Evolutionary conservation across 73 alveolate genomes (phyloP).

Genomic region (Durusdinium trenchii): DNA sequence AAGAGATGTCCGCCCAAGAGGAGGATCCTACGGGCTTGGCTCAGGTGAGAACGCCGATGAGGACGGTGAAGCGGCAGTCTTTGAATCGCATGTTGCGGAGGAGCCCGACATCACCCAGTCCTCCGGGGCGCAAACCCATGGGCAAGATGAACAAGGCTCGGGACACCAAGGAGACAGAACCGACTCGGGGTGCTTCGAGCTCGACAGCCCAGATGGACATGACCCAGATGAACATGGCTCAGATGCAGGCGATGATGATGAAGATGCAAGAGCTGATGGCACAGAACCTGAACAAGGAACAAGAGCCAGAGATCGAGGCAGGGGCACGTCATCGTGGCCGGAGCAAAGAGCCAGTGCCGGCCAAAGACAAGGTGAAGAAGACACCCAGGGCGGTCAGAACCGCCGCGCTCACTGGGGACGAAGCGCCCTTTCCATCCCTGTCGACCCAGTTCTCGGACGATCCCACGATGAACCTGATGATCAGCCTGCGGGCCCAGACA

Average conservation of each 20-base stretch:
- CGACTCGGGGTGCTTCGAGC: background rate
- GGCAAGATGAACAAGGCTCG: background rate
- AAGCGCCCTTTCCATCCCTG: background rate
- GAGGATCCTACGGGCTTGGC: background rate
- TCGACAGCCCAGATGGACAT: too few relatives aligned
- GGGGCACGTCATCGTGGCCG: background rate
- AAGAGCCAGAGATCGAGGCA: background rate
- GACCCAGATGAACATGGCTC: too few relatives aligned
- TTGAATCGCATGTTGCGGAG: background rate
- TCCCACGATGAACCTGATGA: background rate
- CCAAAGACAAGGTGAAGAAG: too few relatives aligned
- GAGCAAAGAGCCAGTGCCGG: background rate
- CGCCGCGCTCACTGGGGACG: background rate
- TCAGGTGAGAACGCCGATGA: background rate
- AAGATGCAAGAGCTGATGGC: background rate
- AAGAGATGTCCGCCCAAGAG: background rate
- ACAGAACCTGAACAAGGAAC: background rate
- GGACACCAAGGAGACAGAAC: background rate
- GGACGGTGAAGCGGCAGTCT: background rate
- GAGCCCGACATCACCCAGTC: background rate
- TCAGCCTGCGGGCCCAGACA: background rate
- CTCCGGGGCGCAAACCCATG: background rate
- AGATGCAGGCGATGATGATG: too few relatives aligned
- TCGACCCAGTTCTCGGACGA: conserved; percentile 24
- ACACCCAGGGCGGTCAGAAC: too few relatives aligned